phyloP scores from a whole-genome alignment of 805 yeast species.

The Lachancea mirantina region DNA sequence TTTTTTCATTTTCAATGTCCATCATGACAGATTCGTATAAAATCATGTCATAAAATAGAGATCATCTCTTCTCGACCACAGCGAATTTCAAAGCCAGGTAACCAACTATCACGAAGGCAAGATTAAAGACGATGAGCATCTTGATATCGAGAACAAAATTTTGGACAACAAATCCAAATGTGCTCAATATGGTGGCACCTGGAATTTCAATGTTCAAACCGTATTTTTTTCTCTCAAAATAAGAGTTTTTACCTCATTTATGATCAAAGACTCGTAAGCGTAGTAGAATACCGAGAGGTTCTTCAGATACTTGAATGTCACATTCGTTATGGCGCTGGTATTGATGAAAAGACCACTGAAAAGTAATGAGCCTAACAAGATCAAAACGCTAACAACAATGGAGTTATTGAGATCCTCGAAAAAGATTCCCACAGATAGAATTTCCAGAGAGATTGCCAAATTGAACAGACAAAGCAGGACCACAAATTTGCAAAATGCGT shows the following conservation, averaged over 20 bases:
- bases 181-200: slow-evolving; percentile 91
- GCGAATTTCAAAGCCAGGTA: slow-evolving; percentile 65
- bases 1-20: too few relatives aligned
- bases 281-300: slow-evolving; percentile 88
- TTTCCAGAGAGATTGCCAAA: slow-evolving; percentile 75
- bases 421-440: slow-evolving; percentile 80
- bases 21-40: neutral
- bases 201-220: slow-evolving; percentile 95
- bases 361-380: slow-evolving; percentile 73
- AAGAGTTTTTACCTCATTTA: slow-evolving; percentile 86
- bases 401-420: slow-evolving; percentile 89
- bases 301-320: slow-evolving; percentile 64
- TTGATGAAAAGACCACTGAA: slow-evolving; percentile 94
- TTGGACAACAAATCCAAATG: slow-evolving; percentile 86
- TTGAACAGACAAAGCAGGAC: slow-evolving; percentile 74
- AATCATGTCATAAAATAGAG: neutral
- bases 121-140: slow-evolving; percentile 51
- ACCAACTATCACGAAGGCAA: slow-evolving; percentile 57
- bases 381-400: slow-evolving; percentile 77
- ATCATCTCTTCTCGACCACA: slow-evolving; percentile 66
- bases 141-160: slow-evolving; percentile 63
- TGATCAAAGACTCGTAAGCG: slow-evolving; percentile 87
- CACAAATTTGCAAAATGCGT: slow-evolving; percentile 65
- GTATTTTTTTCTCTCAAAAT: slow-evolving; percentile 79
- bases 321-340: slow-evolving; percentile 53